These are phyloP conservation scores for Fonsecaea nubica DNA, from an alignment of 2,329 filamentous ascomycete genomes.

Conservation along the genomic window DNA sequence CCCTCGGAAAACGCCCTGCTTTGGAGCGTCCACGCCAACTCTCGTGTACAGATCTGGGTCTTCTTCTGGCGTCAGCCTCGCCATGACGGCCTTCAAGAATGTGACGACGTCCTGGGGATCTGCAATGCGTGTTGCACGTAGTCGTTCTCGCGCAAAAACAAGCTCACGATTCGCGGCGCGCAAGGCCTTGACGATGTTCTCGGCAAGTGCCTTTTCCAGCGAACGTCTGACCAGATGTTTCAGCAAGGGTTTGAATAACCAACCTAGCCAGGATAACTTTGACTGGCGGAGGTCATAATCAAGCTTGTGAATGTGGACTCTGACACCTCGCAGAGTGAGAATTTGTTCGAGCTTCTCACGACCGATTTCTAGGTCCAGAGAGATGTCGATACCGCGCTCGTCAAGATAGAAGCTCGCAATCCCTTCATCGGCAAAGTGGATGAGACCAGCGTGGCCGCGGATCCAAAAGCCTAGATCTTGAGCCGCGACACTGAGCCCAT, in stretches of 20 bases:
- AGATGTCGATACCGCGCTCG: slow-evolving; percentile 83
- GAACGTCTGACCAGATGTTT: slow-evolving; percentile 79
- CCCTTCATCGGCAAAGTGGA: slow-evolving; percentile 79
- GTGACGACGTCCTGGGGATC: slow-evolving; percentile 79
- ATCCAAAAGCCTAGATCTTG: slow-evolving; percentile 92
- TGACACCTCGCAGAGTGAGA: slow-evolving; percentile 74
- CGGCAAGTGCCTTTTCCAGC: slow-evolving; percentile 78
- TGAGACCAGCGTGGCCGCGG: slow-evolving; percentile 74
- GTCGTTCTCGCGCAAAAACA: slow-evolving; percentile 81
- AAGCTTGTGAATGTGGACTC: slow-evolving; percentile 85
- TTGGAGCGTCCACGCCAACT: slow-evolving; percentile 70
- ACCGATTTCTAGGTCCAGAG: slow-evolving; percentile 82
- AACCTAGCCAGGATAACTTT: slow-evolving; percentile 77
- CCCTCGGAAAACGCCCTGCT: slow-evolving; percentile 74
- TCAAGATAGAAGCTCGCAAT: slow-evolving; percentile 87
- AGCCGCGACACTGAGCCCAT: slow-evolving; percentile 82
- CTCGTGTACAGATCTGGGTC: slow-evolving; percentile 78
- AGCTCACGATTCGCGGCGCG: slow-evolving; percentile 82
- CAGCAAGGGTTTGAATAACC: slow-evolving; percentile 83
- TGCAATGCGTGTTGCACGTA: slow-evolving; percentile 83
- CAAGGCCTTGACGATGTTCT: slow-evolving; percentile 72
- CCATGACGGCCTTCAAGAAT: slow-evolving; percentile 81
- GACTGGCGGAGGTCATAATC: slow-evolving; percentile 77
- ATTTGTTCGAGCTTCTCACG: slow-evolving; percentile 80
- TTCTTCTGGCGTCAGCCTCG: slow-evolving; percentile 72